Base-by-base conservation (phyloP, 768 basidiomycete species). In the Lactifluus hygrophoroides region DNA sequence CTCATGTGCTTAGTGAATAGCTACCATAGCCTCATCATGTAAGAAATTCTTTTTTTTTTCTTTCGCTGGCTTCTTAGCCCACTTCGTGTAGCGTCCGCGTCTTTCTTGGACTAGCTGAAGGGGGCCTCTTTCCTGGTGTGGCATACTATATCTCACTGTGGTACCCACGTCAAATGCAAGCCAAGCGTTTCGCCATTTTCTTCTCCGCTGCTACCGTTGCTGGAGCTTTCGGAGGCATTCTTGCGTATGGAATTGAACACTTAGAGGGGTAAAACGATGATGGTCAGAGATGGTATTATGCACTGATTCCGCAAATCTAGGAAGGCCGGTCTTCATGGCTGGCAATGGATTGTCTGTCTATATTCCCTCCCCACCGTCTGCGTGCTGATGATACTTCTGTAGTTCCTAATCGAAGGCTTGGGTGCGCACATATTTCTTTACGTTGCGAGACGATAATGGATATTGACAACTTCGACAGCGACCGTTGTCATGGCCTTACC, bases 161-260 rank as follows among this genome's bases (percentile, higher is more conserved):
- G 83, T 81, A 88, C 66, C 76, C 80, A 10, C 73, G 79, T 35
- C 71, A 72, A 52, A 84, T 86, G 64, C 77, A 83, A 44, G 82
- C 79, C 17, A 71, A 70, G 64, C 77, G 84, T 27, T 76, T 83
- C 55, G 81, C 83, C 4, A 72, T 85, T 37, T 85, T 86, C 73
- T 84, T 84, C 67, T 78, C 78, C 19, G 81, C 82, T 37, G 81
- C 82, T 11, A 83, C 81, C 1, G 65, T 80, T 35, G 77, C 82
- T 17, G 74, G 75, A 55, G 69, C 72, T 62, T 81, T 72, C 66
- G 79, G 80, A 47, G 80, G 80, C 32, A 65, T 81, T 46, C 72
- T 67, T 30, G 80, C 80, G 54, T 80, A 66, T 63, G 78, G 69
- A 3, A 77, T 78, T 45, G 74, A 75, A 40, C 69, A 73, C 21